These are phyloP conservation scores for Apiospora marii DNA, from an alignment of 2,329 filamentous ascomycete species.

Conservation along the genomic window DNA sequence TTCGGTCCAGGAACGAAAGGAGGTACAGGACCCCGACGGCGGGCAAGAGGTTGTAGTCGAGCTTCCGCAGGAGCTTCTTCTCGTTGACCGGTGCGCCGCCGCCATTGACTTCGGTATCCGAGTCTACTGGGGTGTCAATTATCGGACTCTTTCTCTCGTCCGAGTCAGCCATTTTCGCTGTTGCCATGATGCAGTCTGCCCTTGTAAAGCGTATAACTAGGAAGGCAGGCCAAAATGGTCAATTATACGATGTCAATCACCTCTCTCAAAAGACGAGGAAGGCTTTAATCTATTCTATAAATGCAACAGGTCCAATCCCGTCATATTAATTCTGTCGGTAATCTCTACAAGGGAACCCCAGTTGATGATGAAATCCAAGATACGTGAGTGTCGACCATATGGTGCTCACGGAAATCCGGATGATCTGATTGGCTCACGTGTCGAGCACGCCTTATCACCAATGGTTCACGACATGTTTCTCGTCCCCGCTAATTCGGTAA, in stretches of 20 bases:
- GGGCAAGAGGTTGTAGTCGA: slow-evolving; percentile 60
- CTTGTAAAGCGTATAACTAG: neutral
- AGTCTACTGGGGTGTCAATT: slow-evolving; percentile 30
- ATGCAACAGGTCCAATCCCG: neutral
- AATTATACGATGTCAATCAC: neutral
- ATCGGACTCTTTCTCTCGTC: neutral
- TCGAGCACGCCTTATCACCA: slow-evolving; percentile 1
- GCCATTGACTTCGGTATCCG: slow-evolving; percentile 34
- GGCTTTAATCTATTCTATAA: neutral
- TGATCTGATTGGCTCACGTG: neutral
- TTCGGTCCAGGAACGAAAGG: slow-evolving; percentile 64
- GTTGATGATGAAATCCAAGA: slow-evolving; percentile 8
- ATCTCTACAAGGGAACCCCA: neutral
- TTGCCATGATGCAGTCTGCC: neutral
- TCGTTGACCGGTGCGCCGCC: slow-evolving; percentile 55
- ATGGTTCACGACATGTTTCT: slow-evolving; percentile 9
- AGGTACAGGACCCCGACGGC: slow-evolving; percentile 63
- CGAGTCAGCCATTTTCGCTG: neutral
- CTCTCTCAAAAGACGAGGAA: too few species aligned
- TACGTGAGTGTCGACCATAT: neutral
- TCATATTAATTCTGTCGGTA: neutral
- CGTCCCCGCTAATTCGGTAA: neutral
- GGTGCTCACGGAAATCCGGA: neutral
- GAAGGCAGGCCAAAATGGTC: neutral
- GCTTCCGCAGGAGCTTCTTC: slow-evolving; percentile 63